Conservation (phyloP, 2,329 filamentous ascomycete genomes). For the Calonectria pteridis region DNA sequence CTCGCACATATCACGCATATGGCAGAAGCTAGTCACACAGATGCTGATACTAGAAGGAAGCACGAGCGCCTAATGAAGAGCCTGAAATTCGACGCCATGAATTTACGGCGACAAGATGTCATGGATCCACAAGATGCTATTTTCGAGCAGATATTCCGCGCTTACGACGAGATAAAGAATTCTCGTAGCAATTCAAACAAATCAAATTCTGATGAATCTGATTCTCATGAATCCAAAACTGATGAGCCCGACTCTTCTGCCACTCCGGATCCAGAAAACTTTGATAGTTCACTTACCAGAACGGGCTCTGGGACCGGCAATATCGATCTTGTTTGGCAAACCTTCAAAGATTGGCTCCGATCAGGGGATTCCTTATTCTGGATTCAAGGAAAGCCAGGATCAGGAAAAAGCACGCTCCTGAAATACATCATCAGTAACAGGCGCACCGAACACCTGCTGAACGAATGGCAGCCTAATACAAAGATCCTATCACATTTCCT, state of each 20-base stretch:
- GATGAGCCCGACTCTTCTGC: too few species aligned
- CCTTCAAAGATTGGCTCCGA: slow-evolving; percentile 3
- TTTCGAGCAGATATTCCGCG: not conserved
- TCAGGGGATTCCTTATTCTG: not conserved
- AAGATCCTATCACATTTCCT: not conserved
- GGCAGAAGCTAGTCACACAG: not conserved
- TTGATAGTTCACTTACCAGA: too few species aligned
- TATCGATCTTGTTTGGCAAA: slow-evolving; percentile 1
- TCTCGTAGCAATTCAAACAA: too few species aligned
- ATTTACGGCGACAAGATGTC: not conserved
- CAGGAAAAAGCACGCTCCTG: slow-evolving; percentile 30
- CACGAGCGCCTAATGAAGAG: not conserved
- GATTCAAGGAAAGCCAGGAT: slow-evolving; percentile 31
- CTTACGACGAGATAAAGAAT: not conserved
- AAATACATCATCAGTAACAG: slow-evolving; percentile 14
- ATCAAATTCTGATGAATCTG: not conserved
- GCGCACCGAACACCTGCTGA: not conserved
- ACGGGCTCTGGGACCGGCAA: too few species aligned
- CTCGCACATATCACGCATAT: not conserved
- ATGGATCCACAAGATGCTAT: not conserved
- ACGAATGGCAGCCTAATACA: not conserved
- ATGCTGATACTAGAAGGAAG: not conserved
- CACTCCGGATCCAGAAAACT: too few species aligned
- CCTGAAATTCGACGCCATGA: slow-evolving; percentile 6
- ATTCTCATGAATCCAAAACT: too few species aligned